Evolutionary conservation across 225 moss, liverwort and hornwort species (phyloP).

Genomic region (Antitrichia curtipendula): DNA sequence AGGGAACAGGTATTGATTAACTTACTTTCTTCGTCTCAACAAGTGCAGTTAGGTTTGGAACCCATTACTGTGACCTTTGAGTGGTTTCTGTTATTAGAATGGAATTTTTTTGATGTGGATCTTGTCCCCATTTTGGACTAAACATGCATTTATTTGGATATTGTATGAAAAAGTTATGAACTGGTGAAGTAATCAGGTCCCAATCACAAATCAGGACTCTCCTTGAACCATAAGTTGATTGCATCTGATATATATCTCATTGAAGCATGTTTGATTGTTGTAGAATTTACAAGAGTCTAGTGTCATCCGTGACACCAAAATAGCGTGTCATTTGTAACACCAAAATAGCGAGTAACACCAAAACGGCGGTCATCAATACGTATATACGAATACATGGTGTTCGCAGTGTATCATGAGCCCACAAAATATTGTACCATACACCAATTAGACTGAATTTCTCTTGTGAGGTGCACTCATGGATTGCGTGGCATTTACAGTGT

Average conservation of each 20-base stretch:
- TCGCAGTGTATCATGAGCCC: not conserved
- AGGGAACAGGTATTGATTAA: conserved; percentile 69
- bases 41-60: not conserved
- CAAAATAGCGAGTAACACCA: not conserved
- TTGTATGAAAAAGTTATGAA: not conserved
- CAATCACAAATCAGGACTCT: not conserved
- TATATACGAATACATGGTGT: not conserved
- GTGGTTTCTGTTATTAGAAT: not conserved
- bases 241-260: not conserved
- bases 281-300: not conserved
- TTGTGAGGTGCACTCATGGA: not conserved
- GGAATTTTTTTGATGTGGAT: not conserved
- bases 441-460: not conserved
- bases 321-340: not conserved
- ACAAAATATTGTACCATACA: not conserved
- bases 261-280: not conserved
- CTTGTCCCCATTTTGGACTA: not conserved
- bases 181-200: not conserved
- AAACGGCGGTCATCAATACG: not conserved
- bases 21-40: not conserved
- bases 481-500: conserved; percentile 28
- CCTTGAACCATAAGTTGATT: not conserved
- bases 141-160: too few species aligned
- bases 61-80: not conserved
- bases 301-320: not conserved